Base-by-base conservation (phyloP, 2,329 filamentous ascomycete genomes). In the Alternaria triticina region DNA sequence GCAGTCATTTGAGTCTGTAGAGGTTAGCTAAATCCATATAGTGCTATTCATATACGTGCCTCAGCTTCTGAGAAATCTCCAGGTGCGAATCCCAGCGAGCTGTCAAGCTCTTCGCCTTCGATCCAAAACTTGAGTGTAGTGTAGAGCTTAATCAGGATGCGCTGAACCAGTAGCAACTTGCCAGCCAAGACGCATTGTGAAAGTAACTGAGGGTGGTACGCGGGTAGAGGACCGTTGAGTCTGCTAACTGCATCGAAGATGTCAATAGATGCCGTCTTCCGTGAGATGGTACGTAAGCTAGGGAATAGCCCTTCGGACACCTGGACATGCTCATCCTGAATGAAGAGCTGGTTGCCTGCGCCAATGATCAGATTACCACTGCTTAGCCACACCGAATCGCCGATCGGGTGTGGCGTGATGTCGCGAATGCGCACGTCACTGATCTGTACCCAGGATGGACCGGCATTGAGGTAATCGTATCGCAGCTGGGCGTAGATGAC, bases 141-240 rank as follows among this genome's bases (percentile, higher is more conserved):
- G 72, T 94, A 86, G 22, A 99, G 82, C 6, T 87, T 87, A 55
- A 91, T 83, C 27, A 98, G 80, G 10, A 97, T 89, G 10, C 85
- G 85, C 69, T 93, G 90, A 3, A 96, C 93, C 6, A 93, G 79
- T 4, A 81, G 77, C 33, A 86, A 86, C 76, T 97, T 97, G 1
- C 94, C 95, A 20, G 90, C 87, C 25, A 97, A 83, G 40, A 97
- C 93, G 71, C 92, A 95, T 77, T 97, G 92, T 56, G 92, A 91
- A 25, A 98, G 81, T 62, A 97, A 92, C 73, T 97, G 93, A 0
- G 96, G 96, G 73, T 99, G 95, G 72, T 97, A 99, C 3, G 96
- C 86, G 0, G 96, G 93, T 7, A 98, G 83, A 3, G 94, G 91
- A 0, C 93, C 92, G 74, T 97, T 98, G 52, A 98, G 84, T 64